Percentiles rank a stretch among this genome's conserved stretches.
Evolutionary conservation across 306 rosid genomes (phyloP).

Genomic region (Pyrus pyrifolia): DNA sequence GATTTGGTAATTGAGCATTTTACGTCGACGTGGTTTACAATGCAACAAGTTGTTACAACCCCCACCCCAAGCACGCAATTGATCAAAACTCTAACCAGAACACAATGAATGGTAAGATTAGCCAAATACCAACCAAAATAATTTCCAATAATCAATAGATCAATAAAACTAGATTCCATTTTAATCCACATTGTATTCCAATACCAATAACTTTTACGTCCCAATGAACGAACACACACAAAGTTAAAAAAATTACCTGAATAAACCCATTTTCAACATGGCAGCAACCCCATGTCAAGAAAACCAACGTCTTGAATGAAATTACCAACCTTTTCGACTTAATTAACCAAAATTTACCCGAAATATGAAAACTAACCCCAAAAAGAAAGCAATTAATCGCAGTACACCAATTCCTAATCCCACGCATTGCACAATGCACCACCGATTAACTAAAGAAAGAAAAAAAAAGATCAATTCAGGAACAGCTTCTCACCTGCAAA

Average conservation of each 20-base stretch:
- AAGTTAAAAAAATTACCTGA: background rate
- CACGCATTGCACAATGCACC: background rate
- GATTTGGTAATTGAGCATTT: background rate
- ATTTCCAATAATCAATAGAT: background rate
- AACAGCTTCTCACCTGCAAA: constrained; percentile 62
- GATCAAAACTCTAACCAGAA: background rate
- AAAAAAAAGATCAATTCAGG: background rate
- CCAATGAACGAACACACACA: background rate
- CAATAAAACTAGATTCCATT: background rate
- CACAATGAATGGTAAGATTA: background rate
- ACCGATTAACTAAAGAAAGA: background rate
- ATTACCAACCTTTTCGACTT: background rate
- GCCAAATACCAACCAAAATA: background rate
- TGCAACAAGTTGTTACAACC: background rate
- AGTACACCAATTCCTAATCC: background rate
- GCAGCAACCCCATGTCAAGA: background rate
- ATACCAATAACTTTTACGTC: background rate
- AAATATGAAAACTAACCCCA: background rate
- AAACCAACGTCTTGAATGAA: background rate
- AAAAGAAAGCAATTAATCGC: background rate
- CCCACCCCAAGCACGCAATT: background rate
- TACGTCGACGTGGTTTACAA: no score
- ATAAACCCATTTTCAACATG: background rate
- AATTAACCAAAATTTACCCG: background rate
- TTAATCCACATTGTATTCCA: background rate